phyloP scores from a whole-genome alignment of 768 basidiomycete species.

The Boletus vermiculosoides region DNA sequence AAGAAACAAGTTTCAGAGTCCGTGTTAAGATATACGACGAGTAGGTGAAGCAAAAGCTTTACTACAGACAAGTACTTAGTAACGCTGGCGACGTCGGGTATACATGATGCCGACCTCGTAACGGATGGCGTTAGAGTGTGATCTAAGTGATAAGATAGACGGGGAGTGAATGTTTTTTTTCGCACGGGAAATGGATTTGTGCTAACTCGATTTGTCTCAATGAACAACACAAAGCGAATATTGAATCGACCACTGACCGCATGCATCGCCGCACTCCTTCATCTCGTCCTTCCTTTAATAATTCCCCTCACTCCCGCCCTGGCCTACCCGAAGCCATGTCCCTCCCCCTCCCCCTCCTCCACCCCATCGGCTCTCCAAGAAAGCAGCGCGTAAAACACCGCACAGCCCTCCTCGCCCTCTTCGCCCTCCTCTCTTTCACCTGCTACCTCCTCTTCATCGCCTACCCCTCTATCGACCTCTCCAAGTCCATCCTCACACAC shows the following conservation, averaged over 20 bases:
- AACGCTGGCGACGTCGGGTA: too few species aligned
- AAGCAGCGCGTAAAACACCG: conserved; percentile 48
- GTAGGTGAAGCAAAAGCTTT: too few species aligned
- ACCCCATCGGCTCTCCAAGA: conserved; percentile 13
- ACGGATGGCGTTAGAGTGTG: too few species aligned
- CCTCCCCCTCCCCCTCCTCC: conserved; percentile 34
- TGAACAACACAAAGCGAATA: not conserved
- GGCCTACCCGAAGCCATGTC: conserved; percentile 15
- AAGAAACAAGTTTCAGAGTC: too few species aligned
- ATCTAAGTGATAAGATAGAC: not conserved
- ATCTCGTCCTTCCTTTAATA: conserved; percentile 21
- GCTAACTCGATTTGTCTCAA: not conserved
- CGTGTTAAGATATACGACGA: too few species aligned
- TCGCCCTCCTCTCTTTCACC: conserved; percentile 49
- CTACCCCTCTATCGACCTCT: conserved; percentile 39
- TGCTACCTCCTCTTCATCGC: conserved; percentile 57
- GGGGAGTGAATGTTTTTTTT: not conserved
- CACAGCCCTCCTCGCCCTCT: conserved; percentile 53
- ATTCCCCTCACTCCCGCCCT: not conserved
- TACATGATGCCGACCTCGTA: too few species aligned
- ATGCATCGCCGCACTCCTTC: conserved; percentile 33
- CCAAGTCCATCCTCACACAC: conserved; percentile 34
- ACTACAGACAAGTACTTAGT: too few species aligned
- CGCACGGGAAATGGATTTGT: not conserved
- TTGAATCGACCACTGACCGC: not conserved